Conservation (phyloP, 768 basidiomycete species). For the Tulasnella sp. region DNA sequence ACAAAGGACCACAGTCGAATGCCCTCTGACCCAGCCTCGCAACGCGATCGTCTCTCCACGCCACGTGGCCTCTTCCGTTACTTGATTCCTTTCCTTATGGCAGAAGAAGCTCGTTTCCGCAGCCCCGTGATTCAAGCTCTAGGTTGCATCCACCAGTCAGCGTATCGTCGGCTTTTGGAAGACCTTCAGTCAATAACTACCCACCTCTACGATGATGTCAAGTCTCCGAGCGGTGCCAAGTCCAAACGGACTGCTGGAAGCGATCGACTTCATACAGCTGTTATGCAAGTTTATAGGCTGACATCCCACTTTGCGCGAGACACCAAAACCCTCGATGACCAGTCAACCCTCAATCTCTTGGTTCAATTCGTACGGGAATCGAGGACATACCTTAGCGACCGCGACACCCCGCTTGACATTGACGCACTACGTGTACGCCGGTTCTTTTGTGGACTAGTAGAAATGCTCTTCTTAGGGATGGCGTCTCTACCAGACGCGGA, state of each 20-base stretch:
- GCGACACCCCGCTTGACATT: conserved; percentile 69
- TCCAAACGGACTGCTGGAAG: conserved; percentile 59
- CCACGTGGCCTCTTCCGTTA: conserved; percentile 80
- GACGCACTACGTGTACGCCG: conserved; percentile 76
- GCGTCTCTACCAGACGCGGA: conserved; percentile 68
- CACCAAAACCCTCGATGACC: conserved; percentile 61
- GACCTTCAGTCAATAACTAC: conserved; percentile 76
- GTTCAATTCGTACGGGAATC: conserved; percentile 84
- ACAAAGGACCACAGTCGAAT: conserved; percentile 65
- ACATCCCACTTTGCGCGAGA: conserved; percentile 74
- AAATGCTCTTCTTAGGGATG: conserved; percentile 72
- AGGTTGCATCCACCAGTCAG: conserved; percentile 73
- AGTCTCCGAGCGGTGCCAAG: conserved; percentile 48
- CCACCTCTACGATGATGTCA: conserved; percentile 75
- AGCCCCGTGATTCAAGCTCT: conserved; percentile 85
- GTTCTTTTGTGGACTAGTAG: conserved; percentile 86
- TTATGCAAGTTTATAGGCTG: conserved; percentile 83
- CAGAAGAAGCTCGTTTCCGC: conserved; percentile 76
- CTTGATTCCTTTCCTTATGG: conserved; percentile 80
- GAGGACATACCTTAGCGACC: conserved; percentile 65
- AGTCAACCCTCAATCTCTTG: conserved; percentile 70
- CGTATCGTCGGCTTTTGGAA: conserved; percentile 77
- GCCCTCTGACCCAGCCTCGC: conserved; percentile 68
- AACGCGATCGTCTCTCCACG: conserved; percentile 76
- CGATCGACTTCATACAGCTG: conserved; percentile 76